Base-by-base conservation (phyloP, 345 rosid species). In the Conringia planisiliqua region DNA sequence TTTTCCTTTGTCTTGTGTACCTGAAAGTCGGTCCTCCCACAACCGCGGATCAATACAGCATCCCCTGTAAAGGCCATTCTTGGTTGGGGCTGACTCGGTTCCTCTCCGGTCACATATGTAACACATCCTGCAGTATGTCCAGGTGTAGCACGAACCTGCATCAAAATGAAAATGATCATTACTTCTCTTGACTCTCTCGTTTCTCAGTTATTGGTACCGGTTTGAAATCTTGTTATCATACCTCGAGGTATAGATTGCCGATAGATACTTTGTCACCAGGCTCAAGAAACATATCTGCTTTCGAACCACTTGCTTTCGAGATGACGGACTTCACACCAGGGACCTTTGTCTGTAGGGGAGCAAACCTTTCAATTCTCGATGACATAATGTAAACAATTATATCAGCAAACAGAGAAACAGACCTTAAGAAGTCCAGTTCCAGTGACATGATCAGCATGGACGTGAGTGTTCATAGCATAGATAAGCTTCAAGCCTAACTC, bases 21-120 rank as follows among this genome's bases (percentile, higher is more conserved):
- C 98, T 95, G 99, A 78, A 95, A 95, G 83, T 92, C 98, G 3
- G 99, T 92, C 78, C 99, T 90, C 18, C 99, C 99, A 73, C 99
- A 95, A 40, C 99, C 99, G 20, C 98, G 93, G 71, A 95, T 86
- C 73, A 95, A 73, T 50, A 92, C 50, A 7, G 96, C 87, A 83
- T 95, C 99, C 8, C 97, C 98, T 0, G 99, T 95, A 85, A 95
- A 95, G 7, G 91, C 98, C 96, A 90, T 88, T 81, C 89, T 83
- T 65, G 98, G 98, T 48, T 83, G 84, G 30, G 99, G 97, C 72
- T 95, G 98, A 78, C 79, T 82, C 9, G 83, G 82, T 16, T 84
- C 98, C 59, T 87, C 94, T 67, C 94, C 99, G 0, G 98, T 89
- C 70, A 92, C 92, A 85, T 92, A 92, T 29, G 99, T 92, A 74